phyloP scores from a whole-genome alignment of 176 grass and related monocot species.

The Canna indica region DNA sequence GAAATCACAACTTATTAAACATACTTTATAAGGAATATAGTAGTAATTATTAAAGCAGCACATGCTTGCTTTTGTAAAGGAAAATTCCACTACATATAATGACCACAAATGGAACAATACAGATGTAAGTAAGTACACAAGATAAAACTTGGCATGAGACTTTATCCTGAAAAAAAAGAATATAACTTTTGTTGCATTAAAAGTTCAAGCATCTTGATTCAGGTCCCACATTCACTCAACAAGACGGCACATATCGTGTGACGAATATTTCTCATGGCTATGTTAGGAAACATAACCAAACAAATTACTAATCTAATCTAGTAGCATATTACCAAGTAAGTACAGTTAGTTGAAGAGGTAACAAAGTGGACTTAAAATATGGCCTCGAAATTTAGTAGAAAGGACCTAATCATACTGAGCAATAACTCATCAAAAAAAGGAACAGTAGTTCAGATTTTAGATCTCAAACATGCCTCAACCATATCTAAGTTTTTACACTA shows the following conservation, averaged over 20 bases:
- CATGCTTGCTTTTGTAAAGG: neutral
- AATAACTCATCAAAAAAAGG: too few species aligned
- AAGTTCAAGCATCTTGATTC: neutral
- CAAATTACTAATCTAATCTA: neutral
- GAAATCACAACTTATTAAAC: neutral
- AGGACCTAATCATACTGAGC: too few species aligned
- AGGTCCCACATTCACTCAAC: neutral
- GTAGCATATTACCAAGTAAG: neutral
- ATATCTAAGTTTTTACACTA: too few species aligned
- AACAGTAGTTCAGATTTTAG: too few species aligned
- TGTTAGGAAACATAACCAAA: neutral
- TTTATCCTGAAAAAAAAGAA: neutral
- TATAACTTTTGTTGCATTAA: neutral
- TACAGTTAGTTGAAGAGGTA: neutral
- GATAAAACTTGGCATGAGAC: neutral
- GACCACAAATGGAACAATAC: neutral
- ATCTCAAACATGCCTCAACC: too few species aligned
- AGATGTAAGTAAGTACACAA: neutral
- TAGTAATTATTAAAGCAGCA: neutral
- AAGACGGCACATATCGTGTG: neutral
- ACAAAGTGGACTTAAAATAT: neutral
- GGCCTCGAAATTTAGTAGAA: neutral
- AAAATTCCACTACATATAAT: neutral
- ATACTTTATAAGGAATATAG: neutral
- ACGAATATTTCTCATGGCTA: neutral